phyloP scores from a whole-genome alignment of 2,329 filamentous ascomycete genomes.

The Colletotrichum spinosum region DNA sequence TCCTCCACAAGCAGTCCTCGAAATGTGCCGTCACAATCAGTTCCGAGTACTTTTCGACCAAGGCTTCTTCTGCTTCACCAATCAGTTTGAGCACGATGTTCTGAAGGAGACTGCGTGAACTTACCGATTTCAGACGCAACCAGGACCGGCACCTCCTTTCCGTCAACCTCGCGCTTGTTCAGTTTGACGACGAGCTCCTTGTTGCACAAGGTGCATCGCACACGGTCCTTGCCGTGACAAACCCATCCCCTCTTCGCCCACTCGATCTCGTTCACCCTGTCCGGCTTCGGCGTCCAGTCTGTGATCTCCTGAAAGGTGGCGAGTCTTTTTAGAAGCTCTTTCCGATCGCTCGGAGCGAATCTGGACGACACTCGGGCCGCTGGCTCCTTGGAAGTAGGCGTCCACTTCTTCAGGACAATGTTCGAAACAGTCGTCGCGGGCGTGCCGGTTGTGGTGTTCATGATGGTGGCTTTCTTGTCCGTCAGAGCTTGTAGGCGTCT shows the following conservation, averaged over 20 bases:
- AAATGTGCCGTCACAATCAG: constrained; percentile 81
- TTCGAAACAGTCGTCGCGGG: constrained; percentile 52
- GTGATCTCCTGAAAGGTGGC: constrained; percentile 92
- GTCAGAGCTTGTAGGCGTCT: constrained; percentile 55
- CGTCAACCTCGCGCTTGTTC: constrained; percentile 68
- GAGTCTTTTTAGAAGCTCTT: constrained; percentile 82
- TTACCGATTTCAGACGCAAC: constrained; percentile 70
- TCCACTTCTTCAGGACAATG: constrained; percentile 56
- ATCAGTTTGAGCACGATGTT: constrained; percentile 26
- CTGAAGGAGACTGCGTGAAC: constrained; percentile 29
- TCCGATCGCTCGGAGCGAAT: constrained; percentile 88
- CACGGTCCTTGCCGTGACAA: constrained; percentile 84
- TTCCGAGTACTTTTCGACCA: constrained; percentile 81
- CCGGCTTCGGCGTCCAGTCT: constrained; percentile 92
- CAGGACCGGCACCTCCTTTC: constrained; percentile 64
- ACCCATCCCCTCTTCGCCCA: constrained; percentile 96
- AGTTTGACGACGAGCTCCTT: constrained; percentile 87
- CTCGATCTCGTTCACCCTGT: constrained; percentile 86
- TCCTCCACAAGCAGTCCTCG: constrained; percentile 87
- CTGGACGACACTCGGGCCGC: constrained; percentile 54
- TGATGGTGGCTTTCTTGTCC: constrained; percentile 35
- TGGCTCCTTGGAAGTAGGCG: constrained; percentile 42
- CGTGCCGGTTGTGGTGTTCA: constrained; percentile 25
- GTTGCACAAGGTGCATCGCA: constrained; percentile 87
- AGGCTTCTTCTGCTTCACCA: constrained; percentile 62